Percentiles rank a stretch among this genome's conserved stretches.
Evolutionary conservation across 2,329 filamentous ascomycete genomes (phyloP).

Genomic region (Fusarium avenaceum): DNA sequence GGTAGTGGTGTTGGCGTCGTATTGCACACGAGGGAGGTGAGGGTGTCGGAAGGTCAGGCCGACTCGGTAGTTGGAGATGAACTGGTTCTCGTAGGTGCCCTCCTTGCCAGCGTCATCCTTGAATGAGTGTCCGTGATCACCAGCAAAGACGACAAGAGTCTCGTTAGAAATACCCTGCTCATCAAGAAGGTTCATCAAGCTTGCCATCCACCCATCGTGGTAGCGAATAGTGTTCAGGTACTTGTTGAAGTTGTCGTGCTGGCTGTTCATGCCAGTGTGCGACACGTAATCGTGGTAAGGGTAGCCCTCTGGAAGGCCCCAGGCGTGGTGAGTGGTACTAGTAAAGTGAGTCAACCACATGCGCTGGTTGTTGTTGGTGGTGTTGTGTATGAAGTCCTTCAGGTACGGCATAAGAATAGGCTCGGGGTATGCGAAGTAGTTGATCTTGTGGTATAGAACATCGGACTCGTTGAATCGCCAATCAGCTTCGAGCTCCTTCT

Average conservation of each 20-base stretch:
- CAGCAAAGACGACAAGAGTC: conserved; percentile 53
- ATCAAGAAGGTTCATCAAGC: conserved; percentile 52
- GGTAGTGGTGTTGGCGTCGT: conserved; percentile 52
- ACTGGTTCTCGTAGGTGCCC: conserved; percentile 52
- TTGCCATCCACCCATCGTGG: conserved; percentile 53
- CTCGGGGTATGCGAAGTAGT: conserved; percentile 55
- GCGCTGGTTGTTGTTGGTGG: conserved; percentile 53
- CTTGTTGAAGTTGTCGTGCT: conserved; percentile 51
- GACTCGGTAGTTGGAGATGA: conserved; percentile 52
- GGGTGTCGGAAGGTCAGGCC: conserved; percentile 53
- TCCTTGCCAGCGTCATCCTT: conserved; percentile 51
- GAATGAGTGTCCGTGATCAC: conserved; percentile 55
- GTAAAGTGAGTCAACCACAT: conserved; percentile 56
- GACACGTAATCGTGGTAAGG: conserved; percentile 42
- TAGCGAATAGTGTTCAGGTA: conserved; percentile 54
- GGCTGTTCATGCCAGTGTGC: conserved; percentile 45
- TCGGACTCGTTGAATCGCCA: conserved; percentile 45
- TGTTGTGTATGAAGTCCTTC: conserved; percentile 51
- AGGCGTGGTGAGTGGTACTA: conserved; percentile 55
- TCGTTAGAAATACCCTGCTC: conserved; percentile 53
- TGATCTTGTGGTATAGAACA: conserved; percentile 45
- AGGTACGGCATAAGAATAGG: conserved; percentile 51
- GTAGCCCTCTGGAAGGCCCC: conserved; percentile 42
- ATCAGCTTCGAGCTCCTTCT: conserved; percentile 49
- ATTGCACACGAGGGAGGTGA: conserved; percentile 50